Evolutionary conservation across 192 early-diverging fungal genomes (phyloP).

Genomic region (Podila clonocystis): DNA sequence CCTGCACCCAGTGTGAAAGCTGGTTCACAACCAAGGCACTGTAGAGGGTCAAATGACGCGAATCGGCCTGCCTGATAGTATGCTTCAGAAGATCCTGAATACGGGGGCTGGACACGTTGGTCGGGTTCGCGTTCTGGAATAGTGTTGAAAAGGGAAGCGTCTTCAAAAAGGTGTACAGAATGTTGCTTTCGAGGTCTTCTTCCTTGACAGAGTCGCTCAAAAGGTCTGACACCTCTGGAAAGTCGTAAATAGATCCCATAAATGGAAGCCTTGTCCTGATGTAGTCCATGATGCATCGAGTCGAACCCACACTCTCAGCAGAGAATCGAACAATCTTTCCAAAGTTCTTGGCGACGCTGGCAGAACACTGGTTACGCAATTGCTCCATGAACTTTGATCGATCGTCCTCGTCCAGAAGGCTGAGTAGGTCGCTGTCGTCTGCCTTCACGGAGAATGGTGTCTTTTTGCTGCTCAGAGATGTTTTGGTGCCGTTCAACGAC

Average conservation of each 20-base stretch:
- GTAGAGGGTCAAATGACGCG: slow-evolving; percentile 7
- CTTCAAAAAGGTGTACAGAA: slow-evolving; percentile 1
- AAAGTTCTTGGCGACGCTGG: slow-evolving; percentile 42
- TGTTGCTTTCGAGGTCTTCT: not conserved
- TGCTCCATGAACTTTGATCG: slow-evolving; percentile 15
- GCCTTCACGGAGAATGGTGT: not conserved
- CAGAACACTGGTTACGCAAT: slow-evolving; percentile 11
- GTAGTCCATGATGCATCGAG: slow-evolving; percentile 53
- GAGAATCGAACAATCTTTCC: slow-evolving; percentile 14
- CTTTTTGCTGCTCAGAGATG: not conserved
- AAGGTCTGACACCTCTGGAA: slow-evolving; percentile 10
- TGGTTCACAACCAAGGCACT: slow-evolving; percentile 17
- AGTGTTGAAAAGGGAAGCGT: slow-evolving; percentile 33
- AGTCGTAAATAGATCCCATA: slow-evolving; percentile 49
- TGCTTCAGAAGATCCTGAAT: slow-evolving; percentile 14
- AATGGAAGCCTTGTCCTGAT: slow-evolving; percentile 51
- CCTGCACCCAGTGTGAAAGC: slow-evolving; percentile 21
- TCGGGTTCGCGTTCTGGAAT: slow-evolving; percentile 25
- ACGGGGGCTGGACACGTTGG: slow-evolving; percentile 4
- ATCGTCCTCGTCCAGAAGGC: slow-evolving; percentile 8
- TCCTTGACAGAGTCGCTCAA: not conserved
- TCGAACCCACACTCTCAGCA: slow-evolving; percentile 2
- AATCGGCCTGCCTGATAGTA: not conserved
- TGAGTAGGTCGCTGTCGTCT: not conserved
- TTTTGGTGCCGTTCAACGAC: not conserved